Evolutionary conservation across 139 green algal genomes (phyloP), one percentile per base, ranked within the genome.

Genomic region (Chlorokybus atmophyticus): DNA sequence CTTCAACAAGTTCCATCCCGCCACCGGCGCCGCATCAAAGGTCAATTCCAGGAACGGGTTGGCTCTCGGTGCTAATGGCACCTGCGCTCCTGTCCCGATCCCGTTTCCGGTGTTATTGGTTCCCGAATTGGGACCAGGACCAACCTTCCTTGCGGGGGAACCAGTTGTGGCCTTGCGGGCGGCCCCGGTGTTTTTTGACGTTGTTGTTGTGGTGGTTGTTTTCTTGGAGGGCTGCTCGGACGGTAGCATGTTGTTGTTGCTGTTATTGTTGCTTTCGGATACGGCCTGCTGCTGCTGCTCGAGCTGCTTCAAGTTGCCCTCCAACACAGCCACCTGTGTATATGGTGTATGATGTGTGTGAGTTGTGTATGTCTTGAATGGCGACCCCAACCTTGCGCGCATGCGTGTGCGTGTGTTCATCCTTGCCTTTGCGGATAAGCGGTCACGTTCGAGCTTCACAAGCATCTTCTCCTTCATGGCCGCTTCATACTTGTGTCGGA

Each of bases 391-490:
- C n/a, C n/a, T n/a, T n/a, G n/a, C n/a, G n/a, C n/a, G n/a, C n/a
- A n/a, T n/a, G n/a, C n/a, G n/a, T 48, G n/a, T n/a, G n/a, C n/a
- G n/a, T n/a, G n/a, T n/a, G n/a, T n/a, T n/a, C 6, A 56, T 54
- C 29, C 73, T 41, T 14, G 70, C 52, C 40, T 68, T 66, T 4
- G 59, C 47, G 29, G 40, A 19, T 52, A 82, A 40, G 2, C 48
- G 48, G 38, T 70, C 60, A 29, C 67, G 54, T 40, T 75, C 67
- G 32, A 70, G 40, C 28, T 29, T 40, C 57, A 77, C 59, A 54
- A 93, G 55, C 76, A 83, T 87, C 67, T 85, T 86, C 66, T 90
- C 80, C 73, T 90, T 89, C 73, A 87, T 87, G 31, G 78, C 76
- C 27, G 64, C 55, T 74, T 91, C 83, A 57, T 92, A 90, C 77